Base-by-base conservation (phyloP, 75 land plant genomes). In the Picea sitchensis region DNA sequence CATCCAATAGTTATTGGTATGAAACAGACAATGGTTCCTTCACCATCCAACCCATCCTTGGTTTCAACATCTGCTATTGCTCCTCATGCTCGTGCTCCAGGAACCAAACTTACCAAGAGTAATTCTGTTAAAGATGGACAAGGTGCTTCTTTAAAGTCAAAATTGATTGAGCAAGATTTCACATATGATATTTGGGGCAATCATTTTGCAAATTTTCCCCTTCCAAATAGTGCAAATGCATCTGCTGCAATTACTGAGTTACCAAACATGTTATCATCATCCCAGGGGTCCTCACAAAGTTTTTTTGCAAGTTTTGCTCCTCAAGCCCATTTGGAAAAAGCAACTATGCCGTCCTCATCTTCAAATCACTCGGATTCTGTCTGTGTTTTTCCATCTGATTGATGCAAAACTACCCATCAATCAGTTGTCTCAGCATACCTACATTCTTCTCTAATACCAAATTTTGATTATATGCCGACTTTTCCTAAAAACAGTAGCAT, bases 111-210 rank as follows among this genome's bases (percentile, higher is more conserved):
- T 1, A 26, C 61, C 30, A 86, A 76, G 75, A 79, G 34, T 14
- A 83, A 44, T 74, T 18, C 69, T 61, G 51, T 61, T 77, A 76
- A 68, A 21, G 47, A 15, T 59, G 41, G 65, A 21, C 44, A 63
- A 15, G 20, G 12, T 71, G 4, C 59, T 1, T 51, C n/a, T 31
- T 30, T 75, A 59, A 84, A 67, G 80, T 44, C 67, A 76, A 73
- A 44, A 23, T 41, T 56, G 77, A 61, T 11, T 73, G 61, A 75
- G 58, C 78, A 90, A 73, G 85, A 85, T 14, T 87, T 77, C 58
- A 83, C 82, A 0, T 92, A 90, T 82, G 89, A 90, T 63, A 92
- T 92, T 30, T 92, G 94, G 94, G 94, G 89, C 44, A 86, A 88
- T 76, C 92, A 90, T 79, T 80, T 88, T 79, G 82, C 86, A 63